phyloP scores from a whole-genome alignment of 202 grass and related monocot genomes.

The Dendrocalamus latiflorus region DNA sequence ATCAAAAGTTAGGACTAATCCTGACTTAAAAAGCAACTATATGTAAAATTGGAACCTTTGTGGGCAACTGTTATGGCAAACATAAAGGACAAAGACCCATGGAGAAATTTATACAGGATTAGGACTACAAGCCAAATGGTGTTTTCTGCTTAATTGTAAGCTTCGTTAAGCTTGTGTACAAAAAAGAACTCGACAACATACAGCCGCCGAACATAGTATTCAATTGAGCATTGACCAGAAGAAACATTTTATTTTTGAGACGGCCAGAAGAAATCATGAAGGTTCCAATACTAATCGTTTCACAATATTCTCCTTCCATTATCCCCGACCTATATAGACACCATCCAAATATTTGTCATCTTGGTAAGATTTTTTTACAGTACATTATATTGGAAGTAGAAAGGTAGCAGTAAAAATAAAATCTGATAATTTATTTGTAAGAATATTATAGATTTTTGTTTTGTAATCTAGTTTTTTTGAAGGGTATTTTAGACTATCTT shows the following conservation, averaged over 20 bases:
- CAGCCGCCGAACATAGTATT: neutral
- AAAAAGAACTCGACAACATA: constrained; percentile 12
- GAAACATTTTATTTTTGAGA: neutral
- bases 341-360: neutral
- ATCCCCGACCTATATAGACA: neutral
- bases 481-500: no score
- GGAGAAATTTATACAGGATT: no score
- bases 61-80: no score
- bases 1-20: neutral
- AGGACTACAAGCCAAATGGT: neutral
- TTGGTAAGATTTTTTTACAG: no score
- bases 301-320: neutral
- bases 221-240: neutral
- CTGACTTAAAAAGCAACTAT: neutral
- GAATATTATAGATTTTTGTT: no score
- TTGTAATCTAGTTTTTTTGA: no score
- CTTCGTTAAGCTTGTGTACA: neutral
- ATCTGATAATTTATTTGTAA: no score
- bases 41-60: no score
- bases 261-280: neutral
- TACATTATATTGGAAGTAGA: no score
- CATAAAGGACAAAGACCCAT: no score
- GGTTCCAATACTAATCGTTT: neutral
- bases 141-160: neutral
- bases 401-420: no score